A percentile compares a stretch with the other conserved stretches of the same genome.
Evolutionary conservation across 805 yeast genomes (phyloP).

Genomic region (Hanseniaspora jakobsenii): DNA sequence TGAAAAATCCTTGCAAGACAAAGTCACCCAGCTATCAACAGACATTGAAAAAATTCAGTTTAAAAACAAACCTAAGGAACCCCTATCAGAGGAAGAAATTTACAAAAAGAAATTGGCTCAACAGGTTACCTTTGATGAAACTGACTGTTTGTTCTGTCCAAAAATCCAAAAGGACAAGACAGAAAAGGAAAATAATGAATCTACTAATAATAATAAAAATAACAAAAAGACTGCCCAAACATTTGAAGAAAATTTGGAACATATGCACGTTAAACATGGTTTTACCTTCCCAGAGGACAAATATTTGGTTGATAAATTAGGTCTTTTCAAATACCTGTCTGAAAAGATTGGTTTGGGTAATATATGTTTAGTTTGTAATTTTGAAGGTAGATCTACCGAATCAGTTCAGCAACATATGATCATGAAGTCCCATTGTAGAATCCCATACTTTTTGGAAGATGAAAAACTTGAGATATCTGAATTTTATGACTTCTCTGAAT

Average conservation of each 20-base stretch:
- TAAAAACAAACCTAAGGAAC: slow-evolving; percentile 23
- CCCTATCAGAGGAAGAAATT: slow-evolving; percentile 30
- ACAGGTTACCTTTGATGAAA: slow-evolving; percentile 37
- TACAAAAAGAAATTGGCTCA: slow-evolving; percentile 32
- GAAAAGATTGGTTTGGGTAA: slow-evolving; percentile 91
- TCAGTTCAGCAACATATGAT: slow-evolving; percentile 87
- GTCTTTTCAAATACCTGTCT: slow-evolving; percentile 64
- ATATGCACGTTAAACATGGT: slow-evolving; percentile 73
- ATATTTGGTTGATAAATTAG: slow-evolving; percentile 57
- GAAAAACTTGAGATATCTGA: slow-evolving; percentile 82
- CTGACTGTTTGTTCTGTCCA: slow-evolving; percentile 45
- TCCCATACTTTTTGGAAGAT: slow-evolving; percentile 77
- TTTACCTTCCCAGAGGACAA: slow-evolving; percentile 76
- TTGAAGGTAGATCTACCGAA: slow-evolving; percentile 73
- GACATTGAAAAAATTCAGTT: slow-evolving; percentile 8
- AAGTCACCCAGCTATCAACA: slow-evolving; percentile 11
- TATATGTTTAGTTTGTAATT: slow-evolving; percentile 71
- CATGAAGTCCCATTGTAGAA: slow-evolving; percentile 72
- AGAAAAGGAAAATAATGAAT: no score
- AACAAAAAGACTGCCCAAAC: slow-evolving; percentile 33
- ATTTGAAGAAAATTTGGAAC: slow-evolving; percentile 41
- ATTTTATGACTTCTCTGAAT: slow-evolving; percentile 68
- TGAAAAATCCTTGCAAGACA: slow-evolving; percentile 14
- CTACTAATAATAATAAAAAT: not conserved
- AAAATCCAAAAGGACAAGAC: no score